Evolutionary conservation across 495 filamentous ascomycete species (phyloP).

Genomic region (Tetracladium marchalianum): DNA sequence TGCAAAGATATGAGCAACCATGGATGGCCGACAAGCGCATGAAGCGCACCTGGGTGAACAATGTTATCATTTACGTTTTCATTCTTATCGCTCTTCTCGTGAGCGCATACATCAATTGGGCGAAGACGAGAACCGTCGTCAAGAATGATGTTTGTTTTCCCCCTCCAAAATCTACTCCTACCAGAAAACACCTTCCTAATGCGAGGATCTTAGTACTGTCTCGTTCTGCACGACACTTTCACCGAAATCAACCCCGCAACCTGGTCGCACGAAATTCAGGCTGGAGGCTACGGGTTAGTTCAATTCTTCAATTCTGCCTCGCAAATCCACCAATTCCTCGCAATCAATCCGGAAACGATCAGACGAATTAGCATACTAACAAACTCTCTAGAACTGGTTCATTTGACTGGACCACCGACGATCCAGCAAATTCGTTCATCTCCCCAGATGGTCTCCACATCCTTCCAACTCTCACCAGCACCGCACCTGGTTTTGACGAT

Average conservation of each 20-base stretch:
- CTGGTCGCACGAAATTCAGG: constrained; percentile 28
- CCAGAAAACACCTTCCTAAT: neutral
- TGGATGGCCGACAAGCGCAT: constrained; percentile 23
- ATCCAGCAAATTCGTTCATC: constrained; percentile 29
- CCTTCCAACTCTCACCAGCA: constrained; percentile 33
- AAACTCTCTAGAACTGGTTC: constrained; percentile 21
- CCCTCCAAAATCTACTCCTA: neutral
- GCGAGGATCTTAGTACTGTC: constrained; percentile 20
- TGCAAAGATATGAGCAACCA: constrained; percentile 25
- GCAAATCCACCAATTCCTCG: too few relatives aligned
- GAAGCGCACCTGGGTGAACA: constrained; percentile 21
- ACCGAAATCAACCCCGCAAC: constrained; percentile 22
- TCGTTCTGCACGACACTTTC: constrained; percentile 32
- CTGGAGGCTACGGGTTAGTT: constrained; percentile 25
- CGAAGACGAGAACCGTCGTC: constrained; percentile 4
- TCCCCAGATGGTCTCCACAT: constrained; percentile 33
- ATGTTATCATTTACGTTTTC: constrained; percentile 26
- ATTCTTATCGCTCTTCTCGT: constrained; percentile 21
- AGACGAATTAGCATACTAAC: too few relatives aligned
- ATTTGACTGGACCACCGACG: constrained; percentile 36
- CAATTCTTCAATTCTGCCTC: neutral
- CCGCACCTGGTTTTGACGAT: constrained; percentile 22
- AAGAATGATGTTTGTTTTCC: neutral
- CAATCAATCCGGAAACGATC: too few relatives aligned
- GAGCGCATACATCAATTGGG: constrained; percentile 16